Base-by-base conservation (phyloP, 352 stramenopile species). In the Phytophthora sp. region DNA sequence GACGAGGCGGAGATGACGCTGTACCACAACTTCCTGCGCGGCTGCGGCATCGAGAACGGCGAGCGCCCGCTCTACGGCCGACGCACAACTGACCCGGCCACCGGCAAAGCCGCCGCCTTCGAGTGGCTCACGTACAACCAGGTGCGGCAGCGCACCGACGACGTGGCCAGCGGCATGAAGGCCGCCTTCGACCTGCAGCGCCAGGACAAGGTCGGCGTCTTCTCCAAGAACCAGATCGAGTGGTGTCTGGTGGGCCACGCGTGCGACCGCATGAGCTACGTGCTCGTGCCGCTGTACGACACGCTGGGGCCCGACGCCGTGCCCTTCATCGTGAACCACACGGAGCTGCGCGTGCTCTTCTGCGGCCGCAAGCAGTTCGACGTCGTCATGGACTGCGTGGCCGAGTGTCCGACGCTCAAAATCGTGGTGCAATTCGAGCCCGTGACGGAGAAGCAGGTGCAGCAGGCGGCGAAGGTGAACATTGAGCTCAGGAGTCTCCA, bases 211-310 rank as follows among this genome's bases (percentile, higher is more conserved):
- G 59, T 87, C 8, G 77, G 74, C 18, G 55, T 87, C 23, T 84
- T 84, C 58, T 67, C 30, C 26, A 79, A 82, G 58, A 87, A 87
- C 62, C 72, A 74, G 23, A 28, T 76, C 13, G 77, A 87, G 52
- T 87, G 77, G 74, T 68, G 66, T 21, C 46, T 82, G 0, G 66
- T 69, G 26, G 56, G 64, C 23, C 67, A 80, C 43, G 77, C 72
- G 1, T 77, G 72, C 44, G 72, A 84, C 59, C 74, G 74, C 58
- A 80, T 80, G 70, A 62, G 54, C 13, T 84, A 74, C 55, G 48
- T 75, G 12, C 56, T 87, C 10, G 77, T 84, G 34, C 77, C 77
- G 31, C 64, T 89, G 11, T 89, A 89, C 57, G 77, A 89, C 52
- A 87, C 77, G 20, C 56, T 89, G 6, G 77, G 80, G 0, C 65